Base-by-base conservation (phyloP, 176 grass and related monocot genomes). In the Triticum timopheevii region DNA sequence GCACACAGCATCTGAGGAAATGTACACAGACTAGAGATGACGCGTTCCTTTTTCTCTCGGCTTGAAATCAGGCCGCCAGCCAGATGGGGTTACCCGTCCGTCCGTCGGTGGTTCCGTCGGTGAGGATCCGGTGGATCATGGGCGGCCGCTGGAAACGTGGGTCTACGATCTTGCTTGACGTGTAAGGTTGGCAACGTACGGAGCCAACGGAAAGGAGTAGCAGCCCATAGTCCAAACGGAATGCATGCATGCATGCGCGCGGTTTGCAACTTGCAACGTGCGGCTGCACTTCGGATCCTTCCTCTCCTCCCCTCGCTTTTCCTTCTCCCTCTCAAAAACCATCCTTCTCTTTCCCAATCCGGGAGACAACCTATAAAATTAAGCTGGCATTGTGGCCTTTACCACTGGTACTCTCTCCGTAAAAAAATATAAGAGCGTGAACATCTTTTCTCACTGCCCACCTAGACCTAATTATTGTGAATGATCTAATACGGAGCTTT, bases 301-400 rank as follows among this genome's bases (percentile, higher is more conserved):
- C 50, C 50, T 54, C 27, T 54, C 66, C 33, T 61, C 34, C 10
- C 11, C n/a, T 76, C 3, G 10, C 22, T 12, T 22, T 50, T 59
- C 34, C 54, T 13, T 35, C 54, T 10, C 49, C 27, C 13, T 58
- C 65, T 88, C 73, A 77, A 78, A 65, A 49, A 8, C 7, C 16
- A 73, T 71, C 73, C 52, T 35, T 31, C 50, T 42, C 42, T 71
- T 85, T 78, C 42, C 77, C 52, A 39, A 64, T 64, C 39, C 25
- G 69, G 77, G 75, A 61, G 86, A 81, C 85, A 35, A 84, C 38
- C 80, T 88, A 85, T 76, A 59, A 85, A 85, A 22, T 22, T 20
- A 8, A 82, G 78, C 50, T 95, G 88, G 68, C 85, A 86, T 90
- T 88, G 90, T 95, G 93, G 62, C 68, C 79, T 88, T 84, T 8